Conservation (phyloP, 805 yeast genomes). For the Kuraishia ogatae region DNA sequence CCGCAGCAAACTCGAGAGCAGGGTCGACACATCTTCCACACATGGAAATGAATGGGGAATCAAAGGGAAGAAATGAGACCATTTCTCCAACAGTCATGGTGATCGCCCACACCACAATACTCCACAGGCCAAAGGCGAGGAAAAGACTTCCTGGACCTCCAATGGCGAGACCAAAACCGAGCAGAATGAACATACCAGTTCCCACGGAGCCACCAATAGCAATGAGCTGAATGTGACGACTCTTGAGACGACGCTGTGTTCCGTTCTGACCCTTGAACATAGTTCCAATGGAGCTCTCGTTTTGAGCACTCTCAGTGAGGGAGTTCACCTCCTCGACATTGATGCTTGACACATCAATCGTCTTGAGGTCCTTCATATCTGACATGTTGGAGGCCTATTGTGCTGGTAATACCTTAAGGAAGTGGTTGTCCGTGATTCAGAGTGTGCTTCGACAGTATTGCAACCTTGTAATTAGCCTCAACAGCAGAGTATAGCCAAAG, state of each 20-base stretch:
- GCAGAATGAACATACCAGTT: conserved; percentile 34
- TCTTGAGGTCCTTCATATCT: not conserved
- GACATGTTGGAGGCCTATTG: not conserved
- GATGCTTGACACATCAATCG: not conserved
- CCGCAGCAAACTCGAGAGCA: conserved; percentile 36
- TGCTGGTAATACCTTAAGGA: not conserved
- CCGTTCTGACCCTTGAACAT: not conserved
- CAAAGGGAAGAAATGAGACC: conserved; percentile 37
- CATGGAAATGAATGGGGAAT: conserved; percentile 38
- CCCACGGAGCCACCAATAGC: conserved; percentile 46
- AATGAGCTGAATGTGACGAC: conserved; percentile 37
- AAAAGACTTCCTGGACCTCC: conserved; percentile 35
- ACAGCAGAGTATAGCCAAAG: not conserved
- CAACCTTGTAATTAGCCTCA: not conserved
- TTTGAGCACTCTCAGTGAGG: not conserved
- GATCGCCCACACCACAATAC: conserved; percentile 30
- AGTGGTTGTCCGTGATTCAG: not conserved
- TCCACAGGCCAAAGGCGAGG: conserved; percentile 31
- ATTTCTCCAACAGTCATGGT: conserved; percentile 37
- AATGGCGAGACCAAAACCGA: conserved; percentile 27
- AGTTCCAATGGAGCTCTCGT: not conserved
- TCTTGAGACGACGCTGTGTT: conserved; percentile 23
- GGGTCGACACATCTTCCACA: conserved; percentile 38
- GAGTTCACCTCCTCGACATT: not conserved
- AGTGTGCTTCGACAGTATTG: not conserved